Conservation (phyloP, 116 monocot genomes). For the Posidonia oceanica region DNA sequence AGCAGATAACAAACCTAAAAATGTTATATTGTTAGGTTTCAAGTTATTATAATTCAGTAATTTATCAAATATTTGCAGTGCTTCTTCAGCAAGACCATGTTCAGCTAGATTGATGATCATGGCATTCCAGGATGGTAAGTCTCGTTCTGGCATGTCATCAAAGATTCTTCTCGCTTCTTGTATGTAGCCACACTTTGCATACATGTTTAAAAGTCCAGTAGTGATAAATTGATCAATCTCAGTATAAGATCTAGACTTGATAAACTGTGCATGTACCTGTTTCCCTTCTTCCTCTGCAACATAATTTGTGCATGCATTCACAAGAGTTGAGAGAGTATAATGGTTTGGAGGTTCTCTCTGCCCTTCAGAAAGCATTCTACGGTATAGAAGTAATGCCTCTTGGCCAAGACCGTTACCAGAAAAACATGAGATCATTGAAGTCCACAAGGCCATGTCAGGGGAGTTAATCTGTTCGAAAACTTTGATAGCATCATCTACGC, state of each 20-base stretch:
- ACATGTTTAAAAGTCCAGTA: constrained; percentile 34
- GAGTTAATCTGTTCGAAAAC: constrained; percentile 25
- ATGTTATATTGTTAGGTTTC: constrained; percentile 35
- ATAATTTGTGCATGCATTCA: constrained; percentile 28
- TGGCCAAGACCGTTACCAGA: constrained; percentile 16
- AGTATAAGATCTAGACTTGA: constrained; percentile 17
- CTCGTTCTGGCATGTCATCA: constrained; percentile 19
- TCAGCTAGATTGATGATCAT: constrained; percentile 36
- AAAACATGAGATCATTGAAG: constrained; percentile 32
- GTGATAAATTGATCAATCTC: constrained; percentile 25
- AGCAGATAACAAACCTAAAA: constrained; percentile 31
- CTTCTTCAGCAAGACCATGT: constrained; percentile 36
- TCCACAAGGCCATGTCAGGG: constrained; percentile 40
- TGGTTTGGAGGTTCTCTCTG: constrained; percentile 23
- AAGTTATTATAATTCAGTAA: constrained; percentile 23
- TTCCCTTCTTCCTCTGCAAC: constrained; percentile 33
- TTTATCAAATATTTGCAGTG: constrained; percentile 23
- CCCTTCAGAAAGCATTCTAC: constrained; percentile 24
- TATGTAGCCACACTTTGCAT: constrained; percentile 42
- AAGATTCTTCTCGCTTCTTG: constrained; percentile 32
- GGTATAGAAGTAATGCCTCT: constrained; percentile 24
- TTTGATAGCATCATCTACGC: constrained; percentile 21
- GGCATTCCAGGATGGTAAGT: constrained; percentile 50
- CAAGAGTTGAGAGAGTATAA: constrained; percentile 37
- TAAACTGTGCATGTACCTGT: constrained; percentile 42